Conservation (phyloP, 495 filamentous ascomycete species). For the Penicillium nucicola region DNA sequence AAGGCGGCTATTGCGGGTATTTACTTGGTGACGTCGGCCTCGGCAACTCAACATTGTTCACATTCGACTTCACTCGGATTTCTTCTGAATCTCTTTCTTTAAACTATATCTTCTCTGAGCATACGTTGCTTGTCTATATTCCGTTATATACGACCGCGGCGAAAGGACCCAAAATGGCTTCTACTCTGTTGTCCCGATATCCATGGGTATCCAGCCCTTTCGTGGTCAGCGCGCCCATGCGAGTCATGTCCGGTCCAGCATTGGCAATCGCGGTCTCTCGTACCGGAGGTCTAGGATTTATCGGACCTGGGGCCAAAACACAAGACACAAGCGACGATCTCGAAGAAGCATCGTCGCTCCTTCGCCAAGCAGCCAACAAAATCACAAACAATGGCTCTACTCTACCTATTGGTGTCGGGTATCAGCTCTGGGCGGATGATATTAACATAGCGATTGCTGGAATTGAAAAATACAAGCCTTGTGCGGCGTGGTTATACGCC, state of each 20-base stretch:
- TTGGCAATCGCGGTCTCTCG: conserved; percentile 57
- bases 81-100: too few relatives aligned
- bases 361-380: conserved; percentile 12
- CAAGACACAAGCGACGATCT: conserved; percentile 30
- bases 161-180: conserved; percentile 9
- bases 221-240: conserved; percentile 70
- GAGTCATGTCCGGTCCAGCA: conserved; percentile 58
- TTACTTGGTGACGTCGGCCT: conserved; percentile 3
- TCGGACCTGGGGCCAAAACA: conserved; percentile 39
- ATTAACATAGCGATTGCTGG: conserved; percentile 40
- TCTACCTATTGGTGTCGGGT: conserved; percentile 62
- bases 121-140: too few relatives aligned
- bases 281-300: conserved; percentile 64
- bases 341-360: conserved; percentile 25
- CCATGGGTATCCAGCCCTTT: conserved; percentile 64
- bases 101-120: too few relatives aligned
- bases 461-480: conserved; percentile 50
- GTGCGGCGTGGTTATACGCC: conserved; percentile 71
- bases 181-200: conserved; percentile 39
- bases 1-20: not conserved
- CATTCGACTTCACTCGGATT: too few relatives aligned
- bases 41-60: not conserved
- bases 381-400: conserved; percentile 16
- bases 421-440: conserved; percentile 55
- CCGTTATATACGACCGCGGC: too few relatives aligned